Base-by-base conservation (phyloP, 2,329 filamentous ascomycete species). In the Botrytis fragariae region DNA sequence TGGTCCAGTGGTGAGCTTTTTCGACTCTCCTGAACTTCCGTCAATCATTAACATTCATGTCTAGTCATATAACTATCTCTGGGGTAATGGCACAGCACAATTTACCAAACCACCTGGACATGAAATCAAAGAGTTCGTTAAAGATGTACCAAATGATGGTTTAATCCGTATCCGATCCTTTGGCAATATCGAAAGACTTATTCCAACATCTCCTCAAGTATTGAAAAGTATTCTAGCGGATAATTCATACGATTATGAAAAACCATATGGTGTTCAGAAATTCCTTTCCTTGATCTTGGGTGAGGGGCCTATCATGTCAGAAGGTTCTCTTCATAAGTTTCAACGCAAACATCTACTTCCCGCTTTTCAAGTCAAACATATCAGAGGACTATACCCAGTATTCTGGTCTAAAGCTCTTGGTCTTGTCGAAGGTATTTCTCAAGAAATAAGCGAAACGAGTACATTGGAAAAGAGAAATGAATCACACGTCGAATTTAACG, bases 271-370 rank as follows among this genome's bases (percentile, higher is more conserved):
- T 29, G 76, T 92, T 25, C 84, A 88, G 35, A 83, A 83, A 61
- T 85, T 87, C 2, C 83, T 95, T 7, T 87, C 86, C 1, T 85
- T 88, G 29, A 85, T 94, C 48, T 84, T 95, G 10, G 91, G 93
- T 10, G 83, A 90, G 20, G 92, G 93, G 14, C 83, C 94, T 16
- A 83, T 97, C 48, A 84, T 84, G 7, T 88, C 91, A 0, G 94
- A 98, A 82, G 94, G 94, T 22, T 92, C 95, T 22, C 92, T 94
- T 78, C 95, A 97, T 82, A 95, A 92, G 83, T 85, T 89, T 78
- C 92, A 94, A 25, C 45, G 94, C 59, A 94, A 92, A 80, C 89
- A 91, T 74, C 86, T 97, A 35, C 88, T 91, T 82, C 94, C 93
- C 0, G 92, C 93, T 0, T 97, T 97, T 80, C 86, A 89, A 39